phyloP scores from a whole-genome alignment of 441 rosid species.

The Melastoma candidum region DNA sequence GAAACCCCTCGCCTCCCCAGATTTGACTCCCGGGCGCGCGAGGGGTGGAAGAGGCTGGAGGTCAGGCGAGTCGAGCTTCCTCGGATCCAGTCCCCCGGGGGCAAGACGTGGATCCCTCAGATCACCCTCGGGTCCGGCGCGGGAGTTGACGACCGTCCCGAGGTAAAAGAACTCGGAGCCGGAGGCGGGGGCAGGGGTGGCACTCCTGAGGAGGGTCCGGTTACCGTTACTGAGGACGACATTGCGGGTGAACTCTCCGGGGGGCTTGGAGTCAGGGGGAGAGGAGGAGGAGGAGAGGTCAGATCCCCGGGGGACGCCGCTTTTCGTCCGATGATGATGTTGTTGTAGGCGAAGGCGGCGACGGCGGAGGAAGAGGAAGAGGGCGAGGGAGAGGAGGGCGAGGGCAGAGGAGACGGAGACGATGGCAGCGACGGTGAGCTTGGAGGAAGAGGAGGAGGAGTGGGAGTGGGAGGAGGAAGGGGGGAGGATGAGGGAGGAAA shows the following conservation, averaged over 20 bases:
- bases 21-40: slow-evolving; percentile 13
- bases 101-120: not conserved
- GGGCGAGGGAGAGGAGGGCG: slow-evolving; percentile 18
- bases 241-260: slow-evolving; percentile 18
- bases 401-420: slow-evolving; percentile 47
- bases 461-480: slow-evolving; percentile 32
- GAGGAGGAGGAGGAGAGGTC: slow-evolving; percentile 33
- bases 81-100: slow-evolving; percentile 22
- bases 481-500: slow-evolving; percentile 82
- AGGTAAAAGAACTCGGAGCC: slow-evolving; percentile 66
- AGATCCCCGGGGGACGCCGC: slow-evolving; percentile 19
- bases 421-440: slow-evolving; percentile 27
- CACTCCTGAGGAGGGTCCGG: slow-evolving; percentile 25
- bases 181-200: slow-evolving; percentile 21
- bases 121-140: slow-evolving; percentile 8
- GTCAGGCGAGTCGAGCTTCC: slow-evolving; percentile 85
- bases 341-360: slow-evolving; percentile 13
- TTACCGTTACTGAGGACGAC: slow-evolving; percentile 15
- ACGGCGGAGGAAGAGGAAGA: slow-evolving; percentile 40
- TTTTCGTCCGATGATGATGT: not conserved
- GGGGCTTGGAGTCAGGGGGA: slow-evolving; percentile 19
- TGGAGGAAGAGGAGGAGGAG: slow-evolving; percentile 21
- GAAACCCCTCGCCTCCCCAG: too few species aligned
- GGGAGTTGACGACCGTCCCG: slow-evolving; percentile 41
- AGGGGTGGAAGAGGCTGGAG: slow-evolving; percentile 84